Conservation (phyloP, 2,329 filamentous ascomycete genomes). For the Aspergillus quadricinctus region DNA sequence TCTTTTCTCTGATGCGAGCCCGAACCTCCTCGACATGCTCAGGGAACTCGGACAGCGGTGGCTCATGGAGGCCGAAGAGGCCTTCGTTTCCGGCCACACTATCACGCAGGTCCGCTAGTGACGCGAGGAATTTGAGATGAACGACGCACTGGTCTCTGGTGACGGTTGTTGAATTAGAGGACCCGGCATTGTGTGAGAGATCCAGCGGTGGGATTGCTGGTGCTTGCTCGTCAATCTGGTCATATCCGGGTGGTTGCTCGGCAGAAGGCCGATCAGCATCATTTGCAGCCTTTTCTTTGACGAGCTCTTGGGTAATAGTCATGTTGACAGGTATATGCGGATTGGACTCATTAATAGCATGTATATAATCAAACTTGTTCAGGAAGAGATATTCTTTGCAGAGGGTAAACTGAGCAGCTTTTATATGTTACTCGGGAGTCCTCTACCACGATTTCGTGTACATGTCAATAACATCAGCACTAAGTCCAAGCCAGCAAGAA, state of each 20-base stretch:
- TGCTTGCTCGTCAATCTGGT: slow-evolving; percentile 14
- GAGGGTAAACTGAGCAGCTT: no score
- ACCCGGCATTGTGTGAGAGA: slow-evolving; percentile 13
- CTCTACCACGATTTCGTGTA: no score
- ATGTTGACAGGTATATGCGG: not conserved
- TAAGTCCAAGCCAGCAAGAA: no score
- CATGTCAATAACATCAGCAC: no score
- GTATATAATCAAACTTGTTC: not conserved
- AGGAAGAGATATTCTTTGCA: not conserved
- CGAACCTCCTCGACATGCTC: slow-evolving; percentile 41
- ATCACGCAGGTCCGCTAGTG: slow-evolving; percentile 64
- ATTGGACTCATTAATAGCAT: not conserved
- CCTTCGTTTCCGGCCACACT: slow-evolving; percentile 63
- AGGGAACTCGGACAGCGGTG: slow-evolving; percentile 33
- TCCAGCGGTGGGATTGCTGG: slow-evolving; percentile 22
- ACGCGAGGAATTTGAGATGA: slow-evolving; percentile 68
- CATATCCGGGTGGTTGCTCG: slow-evolving; percentile 24
- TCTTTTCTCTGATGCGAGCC: slow-evolving; percentile 61
- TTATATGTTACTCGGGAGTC: no score
- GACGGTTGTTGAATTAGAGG: slow-evolving; percentile 17
- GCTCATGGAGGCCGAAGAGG: slow-evolving; percentile 60
- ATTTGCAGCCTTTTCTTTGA: slow-evolving; percentile 6
- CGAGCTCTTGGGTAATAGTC: slow-evolving; percentile 5
- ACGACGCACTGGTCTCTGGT: slow-evolving; percentile 59
- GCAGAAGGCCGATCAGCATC: not conserved